Percentiles rank a stretch among this genome's conserved stretches.
Evolutionary conservation across 2,329 filamentous ascomycete species (phyloP).

Genomic region (Aspergillus sp.): DNA sequence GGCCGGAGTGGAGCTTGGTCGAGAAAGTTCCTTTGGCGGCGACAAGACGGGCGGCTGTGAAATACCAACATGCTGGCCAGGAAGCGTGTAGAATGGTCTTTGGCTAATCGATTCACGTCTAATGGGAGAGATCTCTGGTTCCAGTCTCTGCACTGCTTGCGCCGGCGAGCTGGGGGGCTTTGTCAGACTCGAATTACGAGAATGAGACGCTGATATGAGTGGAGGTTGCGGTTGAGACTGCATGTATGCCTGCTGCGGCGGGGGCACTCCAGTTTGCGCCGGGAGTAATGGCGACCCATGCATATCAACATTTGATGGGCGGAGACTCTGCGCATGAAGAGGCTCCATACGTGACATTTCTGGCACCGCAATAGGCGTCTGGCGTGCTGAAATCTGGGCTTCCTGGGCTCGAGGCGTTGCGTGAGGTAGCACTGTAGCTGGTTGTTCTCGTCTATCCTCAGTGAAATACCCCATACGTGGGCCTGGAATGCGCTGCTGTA

Average conservation of each 20-base stretch:
- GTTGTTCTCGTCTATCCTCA: slow-evolving; percentile 34
- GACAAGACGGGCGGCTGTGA: slow-evolving; percentile 27
- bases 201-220: slow-evolving; percentile 26
- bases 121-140: slow-evolving; percentile 29
- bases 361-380: slow-evolving; percentile 19
- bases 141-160: slow-evolving; percentile 22
- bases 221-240: slow-evolving; percentile 21
- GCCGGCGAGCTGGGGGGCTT: slow-evolving; percentile 32
- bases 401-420: slow-evolving; percentile 23
- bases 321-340: slow-evolving; percentile 19
- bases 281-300: slow-evolving; percentile 20
- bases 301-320: slow-evolving; percentile 12
- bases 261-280: slow-evolving; percentile 9
- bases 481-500: slow-evolving; percentile 32
- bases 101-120: slow-evolving; percentile 33
- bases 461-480: slow-evolving; percentile 42
- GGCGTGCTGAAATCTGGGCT: slow-evolving; percentile 24
- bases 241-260: slow-evolving; percentile 25
- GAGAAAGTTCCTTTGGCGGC: slow-evolving; percentile 31
- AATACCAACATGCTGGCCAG: slow-evolving; percentile 19
- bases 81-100: slow-evolving; percentile 26
- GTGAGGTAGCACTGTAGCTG: slow-evolving; percentile 17
- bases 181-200: slow-evolving; percentile 30
- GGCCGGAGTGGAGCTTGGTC: slow-evolving; percentile 26
- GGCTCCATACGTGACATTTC: slow-evolving; percentile 32